A percentile compares a stretch with the other conserved stretches of the same genome.
Conservation (phyloP, 2,329 filamentous ascomycete species). For the Fusarium abutilonis region DNA sequence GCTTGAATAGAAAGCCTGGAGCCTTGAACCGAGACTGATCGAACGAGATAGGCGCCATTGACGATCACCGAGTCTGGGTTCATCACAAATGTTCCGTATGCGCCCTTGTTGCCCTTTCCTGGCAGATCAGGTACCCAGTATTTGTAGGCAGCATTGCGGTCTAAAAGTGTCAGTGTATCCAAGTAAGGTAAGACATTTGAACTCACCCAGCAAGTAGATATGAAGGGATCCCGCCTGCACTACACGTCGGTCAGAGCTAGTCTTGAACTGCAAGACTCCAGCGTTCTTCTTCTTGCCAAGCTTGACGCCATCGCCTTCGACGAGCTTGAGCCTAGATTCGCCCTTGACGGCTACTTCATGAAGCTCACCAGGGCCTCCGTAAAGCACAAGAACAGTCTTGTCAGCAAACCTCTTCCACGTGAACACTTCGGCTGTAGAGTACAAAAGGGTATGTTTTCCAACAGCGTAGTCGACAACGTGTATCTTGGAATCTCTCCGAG, state of each 20-base stretch:
- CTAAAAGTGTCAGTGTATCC: slow-evolving; percentile 40
- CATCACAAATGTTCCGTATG: slow-evolving; percentile 51
- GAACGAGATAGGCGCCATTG: slow-evolving; percentile 71
- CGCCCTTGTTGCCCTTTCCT: slow-evolving; percentile 38
- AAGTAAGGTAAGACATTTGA: accelerated
- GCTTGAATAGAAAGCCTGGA: slow-evolving; percentile 70
- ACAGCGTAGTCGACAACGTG: slow-evolving; percentile 74
- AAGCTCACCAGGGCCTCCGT: slow-evolving; percentile 68
- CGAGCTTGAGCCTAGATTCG: slow-evolving; percentile 13
- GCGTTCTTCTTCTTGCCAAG: slow-evolving; percentile 26
- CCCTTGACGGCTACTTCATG: slow-evolving; percentile 68
- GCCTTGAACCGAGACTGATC: slow-evolving; percentile 66
- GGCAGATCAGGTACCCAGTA: slow-evolving; percentile 72
- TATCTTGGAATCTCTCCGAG: slow-evolving; percentile 73
- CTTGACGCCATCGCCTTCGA: slow-evolving; percentile 47
- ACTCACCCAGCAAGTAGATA: slow-evolving; percentile 53
- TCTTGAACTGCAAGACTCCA: slow-evolving; percentile 49
- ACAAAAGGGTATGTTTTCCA: slow-evolving; percentile 67
- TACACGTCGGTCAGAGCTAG: slow-evolving; percentile 44
- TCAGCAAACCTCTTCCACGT: slow-evolving; percentile 72
- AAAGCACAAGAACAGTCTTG: slow-evolving; percentile 70
- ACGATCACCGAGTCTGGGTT: slow-evolving; percentile 56
- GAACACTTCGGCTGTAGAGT: slow-evolving; percentile 75
- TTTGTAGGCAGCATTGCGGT: slow-evolving; percentile 73
- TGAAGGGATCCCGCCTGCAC: slow-evolving; percentile 53